These are phyloP conservation scores for Lactarius trivialis DNA, from an alignment of 768 basidiomycete species.

Conservation along the genomic window DNA sequence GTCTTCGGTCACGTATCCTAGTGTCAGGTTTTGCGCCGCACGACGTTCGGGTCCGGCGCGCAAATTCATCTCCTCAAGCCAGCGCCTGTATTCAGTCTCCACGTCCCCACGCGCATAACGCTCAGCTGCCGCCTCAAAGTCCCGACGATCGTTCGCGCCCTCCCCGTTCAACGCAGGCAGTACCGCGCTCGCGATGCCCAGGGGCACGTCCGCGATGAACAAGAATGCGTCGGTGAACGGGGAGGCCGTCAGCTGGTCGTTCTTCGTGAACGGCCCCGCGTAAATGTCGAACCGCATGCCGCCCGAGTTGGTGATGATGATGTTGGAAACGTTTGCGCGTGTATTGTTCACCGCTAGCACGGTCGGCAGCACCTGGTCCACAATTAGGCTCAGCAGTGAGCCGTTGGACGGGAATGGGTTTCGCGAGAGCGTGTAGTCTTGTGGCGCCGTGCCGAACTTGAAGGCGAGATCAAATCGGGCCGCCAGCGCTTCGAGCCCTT, in stretches of 20 bases:
- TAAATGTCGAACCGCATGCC: constrained; percentile 62
- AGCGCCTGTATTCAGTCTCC: constrained; percentile 42
- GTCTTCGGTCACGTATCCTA: constrained; percentile 72
- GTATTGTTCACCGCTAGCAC: constrained; percentile 58
- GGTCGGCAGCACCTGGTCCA: constrained; percentile 35
- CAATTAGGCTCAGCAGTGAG: constrained; percentile 55
- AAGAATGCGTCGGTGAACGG: constrained; percentile 63
- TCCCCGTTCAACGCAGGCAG: constrained; percentile 46
- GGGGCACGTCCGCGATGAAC: constrained; percentile 50
- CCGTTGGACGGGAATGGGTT: constrained; percentile 55
- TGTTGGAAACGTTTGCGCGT: constrained; percentile 49
- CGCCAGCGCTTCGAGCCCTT: constrained; percentile 47
- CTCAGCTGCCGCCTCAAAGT: constrained; percentile 32
- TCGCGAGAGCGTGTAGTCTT: constrained; percentile 64
- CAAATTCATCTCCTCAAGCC: constrained; percentile 53
- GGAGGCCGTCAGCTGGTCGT: constrained; percentile 71
- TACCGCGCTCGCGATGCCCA: constrained; percentile 46
- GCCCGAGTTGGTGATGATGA: constrained; percentile 61
- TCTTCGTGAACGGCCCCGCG: constrained; percentile 65
- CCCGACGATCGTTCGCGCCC: constrained; percentile 34
- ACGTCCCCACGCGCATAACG: constrained; percentile 46
- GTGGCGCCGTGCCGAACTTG: constrained; percentile 66
- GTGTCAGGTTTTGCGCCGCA: constrained; percentile 46
- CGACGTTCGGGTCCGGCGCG: constrained; percentile 34
- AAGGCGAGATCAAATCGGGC: constrained; percentile 54